Evolutionary conservation across 345 rosid genomes (phyloP).

Genomic region (Viola odorata): DNA sequence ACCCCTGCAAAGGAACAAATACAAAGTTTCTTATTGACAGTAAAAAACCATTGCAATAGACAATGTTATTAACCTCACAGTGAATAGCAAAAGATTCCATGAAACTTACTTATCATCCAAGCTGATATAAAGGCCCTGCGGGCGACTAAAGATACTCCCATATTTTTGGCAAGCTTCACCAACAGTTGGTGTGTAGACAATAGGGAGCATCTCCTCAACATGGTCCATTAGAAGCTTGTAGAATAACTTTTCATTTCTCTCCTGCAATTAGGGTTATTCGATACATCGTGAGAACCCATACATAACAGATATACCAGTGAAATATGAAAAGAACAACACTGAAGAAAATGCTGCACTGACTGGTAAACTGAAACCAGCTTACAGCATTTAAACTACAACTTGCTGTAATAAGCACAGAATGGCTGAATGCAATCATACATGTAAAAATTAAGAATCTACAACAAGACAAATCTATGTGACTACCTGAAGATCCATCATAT

Average conservation of each 20-base stretch:
- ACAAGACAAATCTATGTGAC: not conserved
- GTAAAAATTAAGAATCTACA: not conserved
- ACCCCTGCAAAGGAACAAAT: slow-evolving; percentile 45
- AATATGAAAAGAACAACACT: too few species aligned
- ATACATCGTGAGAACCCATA: too few species aligned
- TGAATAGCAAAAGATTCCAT: not conserved
- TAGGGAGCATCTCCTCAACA: slow-evolving; percentile 93
- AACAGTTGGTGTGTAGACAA: slow-evolving; percentile 95
- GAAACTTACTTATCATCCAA: slow-evolving; percentile 74
- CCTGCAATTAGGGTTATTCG: slow-evolving; percentile 45
- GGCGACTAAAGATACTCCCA: slow-evolving; percentile 93
- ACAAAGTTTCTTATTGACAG: slow-evolving; percentile 7
- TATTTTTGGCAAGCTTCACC: slow-evolving; percentile 99
- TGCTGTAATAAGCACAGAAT: too few species aligned
- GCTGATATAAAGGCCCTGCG: slow-evolving; percentile 95
- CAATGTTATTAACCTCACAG: not conserved
- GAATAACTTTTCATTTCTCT: slow-evolving; percentile 75
- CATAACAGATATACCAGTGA: too few species aligned
- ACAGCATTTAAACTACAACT: too few species aligned
- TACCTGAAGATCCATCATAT: slow-evolving; percentile 99
- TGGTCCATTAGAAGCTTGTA: slow-evolving; percentile 86
- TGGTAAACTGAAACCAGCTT: too few species aligned
- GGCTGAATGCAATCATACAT: too few species aligned
- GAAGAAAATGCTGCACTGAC: too few species aligned
- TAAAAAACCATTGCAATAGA: slow-evolving; percentile 14